phyloP scores from a whole-genome alignment of 164 flowering plant genomes.

The Umbellularia californica region DNA sequence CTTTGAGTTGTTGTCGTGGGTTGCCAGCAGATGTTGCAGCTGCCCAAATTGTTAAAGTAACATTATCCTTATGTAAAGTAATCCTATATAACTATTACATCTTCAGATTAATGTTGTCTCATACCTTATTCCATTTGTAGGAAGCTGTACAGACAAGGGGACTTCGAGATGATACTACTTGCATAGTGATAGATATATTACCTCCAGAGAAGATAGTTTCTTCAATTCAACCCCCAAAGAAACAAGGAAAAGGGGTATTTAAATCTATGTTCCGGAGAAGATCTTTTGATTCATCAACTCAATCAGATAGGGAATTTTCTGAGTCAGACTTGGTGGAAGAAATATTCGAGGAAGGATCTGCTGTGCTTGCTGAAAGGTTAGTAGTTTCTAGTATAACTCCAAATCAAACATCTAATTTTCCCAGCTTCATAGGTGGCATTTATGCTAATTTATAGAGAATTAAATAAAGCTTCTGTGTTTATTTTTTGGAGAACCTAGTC shows the following conservation, averaged over 20 bases:
- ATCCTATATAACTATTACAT: slow-evolving; percentile 5
- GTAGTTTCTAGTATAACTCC: slow-evolving; percentile 3
- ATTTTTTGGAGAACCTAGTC: too few relatives aligned
- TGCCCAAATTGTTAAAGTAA: slow-evolving; percentile 81
- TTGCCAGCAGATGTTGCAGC: slow-evolving; percentile 88
- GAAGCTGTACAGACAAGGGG: slow-evolving; percentile 80
- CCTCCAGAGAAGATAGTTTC: slow-evolving; percentile 63
- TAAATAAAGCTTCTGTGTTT: too few relatives aligned
- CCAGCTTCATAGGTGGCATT: too few relatives aligned
- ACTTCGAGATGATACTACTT: slow-evolving; percentile 95
- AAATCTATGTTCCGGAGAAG: slow-evolving; percentile 78
- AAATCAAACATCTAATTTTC: too few relatives aligned
- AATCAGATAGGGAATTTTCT: slow-evolving; percentile 40
- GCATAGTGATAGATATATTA: slow-evolving; percentile 79
- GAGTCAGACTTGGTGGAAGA: slow-evolving; percentile 89
- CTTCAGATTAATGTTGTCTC: background rate
- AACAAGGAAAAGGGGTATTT: slow-evolving; percentile 72
- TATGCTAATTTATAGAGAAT: too few relatives aligned
- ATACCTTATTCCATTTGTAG: slow-evolving; percentile 32
- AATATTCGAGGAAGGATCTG: slow-evolving; percentile 91
- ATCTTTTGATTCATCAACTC: slow-evolving; percentile 53
- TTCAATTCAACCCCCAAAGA: slow-evolving; percentile 62
- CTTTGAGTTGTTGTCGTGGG: slow-evolving; percentile 77
- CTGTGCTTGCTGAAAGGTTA: slow-evolving; percentile 92
- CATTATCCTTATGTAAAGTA: background rate